These are phyloP conservation scores for Radiomyces spectabilis DNA, from an alignment of 192 early-diverging fungal genomes.

Conservation along the genomic window DNA sequence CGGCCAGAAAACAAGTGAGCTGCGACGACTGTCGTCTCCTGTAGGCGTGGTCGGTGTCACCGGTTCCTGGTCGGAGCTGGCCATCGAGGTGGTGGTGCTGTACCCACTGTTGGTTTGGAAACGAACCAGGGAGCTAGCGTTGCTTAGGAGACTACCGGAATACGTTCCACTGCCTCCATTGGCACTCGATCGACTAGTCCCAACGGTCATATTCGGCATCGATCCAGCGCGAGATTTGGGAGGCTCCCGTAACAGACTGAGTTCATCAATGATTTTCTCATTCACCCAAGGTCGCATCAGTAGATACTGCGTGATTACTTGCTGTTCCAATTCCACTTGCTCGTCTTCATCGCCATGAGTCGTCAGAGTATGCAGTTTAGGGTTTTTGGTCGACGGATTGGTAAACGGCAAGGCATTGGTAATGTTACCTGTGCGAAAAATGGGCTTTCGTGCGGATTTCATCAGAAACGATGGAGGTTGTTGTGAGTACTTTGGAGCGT, in stretches of 20 bases:
- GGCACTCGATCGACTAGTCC: not conserved
- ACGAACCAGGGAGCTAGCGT: not conserved
- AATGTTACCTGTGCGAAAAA: slow-evolving; percentile 37
- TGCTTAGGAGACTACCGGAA: not conserved
- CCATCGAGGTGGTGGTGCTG: not conserved
- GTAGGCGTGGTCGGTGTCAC: too few species aligned
- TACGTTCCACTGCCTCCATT: not conserved
- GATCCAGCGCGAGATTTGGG: slow-evolving; percentile 3
- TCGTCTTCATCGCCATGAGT: not conserved
- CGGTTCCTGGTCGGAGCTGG: not conserved
- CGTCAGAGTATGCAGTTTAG: not conserved
- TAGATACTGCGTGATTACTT: slow-evolving; percentile 58
- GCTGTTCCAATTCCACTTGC: slow-evolving; percentile 16
- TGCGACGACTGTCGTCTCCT: too few species aligned
- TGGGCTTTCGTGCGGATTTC: slow-evolving; percentile 33
- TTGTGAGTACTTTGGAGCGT: slow-evolving; percentile 46
- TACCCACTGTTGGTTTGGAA: too few species aligned
- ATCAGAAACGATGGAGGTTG: slow-evolving; percentile 40
- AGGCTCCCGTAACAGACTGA: slow-evolving; percentile 61
- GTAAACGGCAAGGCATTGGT: slow-evolving; percentile 3
- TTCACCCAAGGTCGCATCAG: slow-evolving; percentile 59
- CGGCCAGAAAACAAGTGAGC: too few species aligned
- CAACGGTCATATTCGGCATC: not conserved
- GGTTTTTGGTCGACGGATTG: slow-evolving; percentile 1
- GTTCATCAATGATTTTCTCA: slow-evolving; percentile 69